Evolutionary conservation across 139 green algal species (phyloP), one percentile per base, ranked within the genome.

Genomic region (Limnomonas spitsbergensis): DNA sequence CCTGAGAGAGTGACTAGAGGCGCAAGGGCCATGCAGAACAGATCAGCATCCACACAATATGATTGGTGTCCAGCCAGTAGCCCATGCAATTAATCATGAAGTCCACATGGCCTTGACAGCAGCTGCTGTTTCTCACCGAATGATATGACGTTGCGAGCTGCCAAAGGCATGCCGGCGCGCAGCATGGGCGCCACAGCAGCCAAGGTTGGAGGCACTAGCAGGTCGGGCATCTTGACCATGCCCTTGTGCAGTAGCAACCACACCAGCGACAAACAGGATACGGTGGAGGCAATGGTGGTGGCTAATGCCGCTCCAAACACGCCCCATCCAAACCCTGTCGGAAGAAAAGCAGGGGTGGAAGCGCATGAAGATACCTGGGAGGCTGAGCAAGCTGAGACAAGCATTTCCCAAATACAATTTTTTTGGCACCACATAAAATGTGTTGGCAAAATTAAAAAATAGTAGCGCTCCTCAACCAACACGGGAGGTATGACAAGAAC

Each of bases 61-160:
- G n/a, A n/a, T n/a, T n/a, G n/a, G n/a, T n/a, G n/a, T n/a, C n/a
- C n/a, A n/a, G n/a, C 47, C 20, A 61, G 14, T 61, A 61, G 47
- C 47, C 14, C 20, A 61, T 61, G 14, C 47, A 61, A 61, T 61
- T 61, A 14, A 14, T 29, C 20, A 29, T 29, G 47, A 61, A 20
- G 47, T 20, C 14, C 20, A 61, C 20, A 61, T 61, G 47, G 14
- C 47, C 14, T 61, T 29, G 20, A 61, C 14, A 29, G 47, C 47
- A 61, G 47, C 66, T 72, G 29, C 6, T 4, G 81, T 79, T 9
- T 81, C 83, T 34, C 67, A 88, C 86, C 87, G 37, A 89, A 87
- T 0, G 80, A 88, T n/a, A 91, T 82, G 35, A 91, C 37, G 40
- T 90, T 92, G 32, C 89, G 79, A 6, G 84, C 54, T 0, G 78